phyloP scores from a whole-genome alignment of 306 rosid genomes.

The Gastrolobium villosum region DNA sequence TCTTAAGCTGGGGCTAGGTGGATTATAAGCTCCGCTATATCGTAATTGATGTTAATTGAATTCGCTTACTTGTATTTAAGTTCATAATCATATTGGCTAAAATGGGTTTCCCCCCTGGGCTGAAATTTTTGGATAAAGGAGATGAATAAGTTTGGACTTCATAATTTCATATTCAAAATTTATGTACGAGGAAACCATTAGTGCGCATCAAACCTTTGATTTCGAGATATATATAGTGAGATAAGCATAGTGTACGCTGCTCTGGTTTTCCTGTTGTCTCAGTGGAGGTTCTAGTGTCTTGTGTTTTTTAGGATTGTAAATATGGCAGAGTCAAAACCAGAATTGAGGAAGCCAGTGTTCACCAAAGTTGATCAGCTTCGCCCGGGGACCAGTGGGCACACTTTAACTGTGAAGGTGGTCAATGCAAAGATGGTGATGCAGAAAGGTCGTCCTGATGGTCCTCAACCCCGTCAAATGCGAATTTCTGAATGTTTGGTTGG shows the following conservation, averaged over 20 bases:
- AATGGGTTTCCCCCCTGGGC: slow-evolving; percentile 12
- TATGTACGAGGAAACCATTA: not conserved
- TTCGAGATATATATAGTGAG: not conserved
- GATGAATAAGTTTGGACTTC: not conserved
- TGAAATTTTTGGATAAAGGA: not conserved
- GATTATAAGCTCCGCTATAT: not conserved
- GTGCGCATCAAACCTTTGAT: slow-evolving; percentile 3
- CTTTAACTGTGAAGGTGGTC: slow-evolving; percentile 80
- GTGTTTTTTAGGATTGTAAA: slow-evolving; percentile 48
- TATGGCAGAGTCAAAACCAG: slow-evolving; percentile 88
- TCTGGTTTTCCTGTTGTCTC: slow-evolving; percentile 5
- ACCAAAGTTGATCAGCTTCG: slow-evolving; percentile 93
- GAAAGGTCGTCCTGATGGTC: slow-evolving; percentile 87
- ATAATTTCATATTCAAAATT: slow-evolving; percentile 8
- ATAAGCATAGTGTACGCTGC: not conserved
- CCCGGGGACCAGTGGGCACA: slow-evolving; percentile 88
- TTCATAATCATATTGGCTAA: not conserved
- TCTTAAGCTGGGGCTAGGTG: slow-evolving; percentile 8
- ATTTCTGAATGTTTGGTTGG: slow-evolving; percentile 95
- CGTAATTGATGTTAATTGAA: not conserved
- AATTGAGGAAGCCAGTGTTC: slow-evolving; percentile 93
- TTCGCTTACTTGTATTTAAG: slow-evolving; percentile 33
- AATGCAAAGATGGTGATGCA: slow-evolving; percentile 86
- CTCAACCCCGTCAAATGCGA: slow-evolving; percentile 96
- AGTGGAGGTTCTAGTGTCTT: slow-evolving; percentile 11